Evolutionary conservation across 495 filamentous ascomycete species (phyloP), one percentile per base, ranked within the genome.

Genomic region (Chaetomidium leptoderma): DNA sequence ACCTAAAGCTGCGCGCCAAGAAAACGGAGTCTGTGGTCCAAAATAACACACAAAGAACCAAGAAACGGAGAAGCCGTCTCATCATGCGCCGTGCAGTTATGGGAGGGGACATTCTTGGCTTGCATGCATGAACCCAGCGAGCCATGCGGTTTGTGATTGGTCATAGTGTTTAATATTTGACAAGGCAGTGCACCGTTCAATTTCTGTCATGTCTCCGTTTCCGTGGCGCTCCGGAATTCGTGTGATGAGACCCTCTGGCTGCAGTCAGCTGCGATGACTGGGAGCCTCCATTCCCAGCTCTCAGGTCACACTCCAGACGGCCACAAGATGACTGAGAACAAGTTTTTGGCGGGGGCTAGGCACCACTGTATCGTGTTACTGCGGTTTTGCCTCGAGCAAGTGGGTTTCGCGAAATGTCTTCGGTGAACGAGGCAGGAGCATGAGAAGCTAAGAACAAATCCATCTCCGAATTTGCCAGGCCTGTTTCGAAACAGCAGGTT

Each of bases 1-100:
- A n/a, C n/a, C n/a, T n/a, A n/a, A n/a, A n/a, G 45, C 47, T 37
- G 47, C 32, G 21, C 32, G 32, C 47, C 47, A 37, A 51, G 47
- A 10, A 19, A 29, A 29, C 27, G 8, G n/a, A n/a, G 29, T n/a
- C n/a, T 10, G 2, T 35, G 32, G 32, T 2, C 24, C 24, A 27
- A 47, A 30, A 29, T n/a, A 47, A 21, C 2, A 19, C 24, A 21
- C 21, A 51, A 33, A 40, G 40, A 23, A 4, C 17, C 2, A 42
- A 14, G 14, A 50, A 50, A 51, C 47, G 47, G 47, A 51, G 40
- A 44, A 19, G 40, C 21, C 40, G 21, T 21, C 21, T 44, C 19
- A 5, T 13, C 21, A 14, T 24, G 32, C 32, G 6, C 32, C 32
- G 32, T 6, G 32, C n/a, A n/a, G n/a, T n/a, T n/a, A n/a, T n/a